A percentile compares a stretch with the other conserved stretches of the same genome.
These are phyloP conservation scores for Simmondsia chinensis DNA, from an alignment of 148 eudicot species.

Conservation along the genomic window DNA sequence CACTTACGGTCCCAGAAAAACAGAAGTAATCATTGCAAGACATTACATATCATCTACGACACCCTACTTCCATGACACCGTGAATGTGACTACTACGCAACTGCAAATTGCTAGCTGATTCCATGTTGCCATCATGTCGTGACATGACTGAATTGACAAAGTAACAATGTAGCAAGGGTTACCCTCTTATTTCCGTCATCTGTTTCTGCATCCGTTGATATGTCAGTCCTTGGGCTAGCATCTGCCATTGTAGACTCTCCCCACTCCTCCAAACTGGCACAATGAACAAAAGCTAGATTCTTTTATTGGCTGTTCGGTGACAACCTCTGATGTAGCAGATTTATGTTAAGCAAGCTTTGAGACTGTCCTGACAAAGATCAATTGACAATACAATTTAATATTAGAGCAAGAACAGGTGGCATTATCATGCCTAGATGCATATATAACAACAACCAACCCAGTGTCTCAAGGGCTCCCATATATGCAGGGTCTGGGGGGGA, in stretches of 20 bases:
- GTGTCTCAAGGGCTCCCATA: too few relatives aligned
- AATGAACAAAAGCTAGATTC: constrained; percentile 9
- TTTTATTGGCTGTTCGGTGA: constrained; percentile 5
- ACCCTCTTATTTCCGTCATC: constrained; percentile 46
- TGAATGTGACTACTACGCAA: too few relatives aligned
- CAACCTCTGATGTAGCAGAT: not conserved
- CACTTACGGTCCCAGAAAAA: too few relatives aligned
- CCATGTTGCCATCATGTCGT: not conserved
- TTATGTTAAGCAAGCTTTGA: constrained; percentile 6
- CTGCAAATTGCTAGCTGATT: too few relatives aligned
- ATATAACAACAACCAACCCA: too few relatives aligned
- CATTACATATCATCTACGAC: too few relatives aligned
- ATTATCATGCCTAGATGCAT: too few relatives aligned
- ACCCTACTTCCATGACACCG: too few relatives aligned
- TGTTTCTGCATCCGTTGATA: constrained; percentile 45
- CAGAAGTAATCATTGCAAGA: too few relatives aligned
- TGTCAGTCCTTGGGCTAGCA: constrained; percentile 51
- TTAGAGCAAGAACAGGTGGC: too few relatives aligned
- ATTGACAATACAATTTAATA: not conserved
- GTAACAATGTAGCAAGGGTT: not conserved
- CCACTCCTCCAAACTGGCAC: constrained; percentile 14
- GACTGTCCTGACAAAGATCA: not conserved
- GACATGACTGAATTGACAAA: not conserved
- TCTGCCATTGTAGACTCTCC: constrained; percentile 38
- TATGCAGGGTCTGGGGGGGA: too few relatives aligned